phyloP scores from a whole-genome alignment of 2,329 filamentous ascomycete genomes.

The Pseudogymnoascus destructans region DNA sequence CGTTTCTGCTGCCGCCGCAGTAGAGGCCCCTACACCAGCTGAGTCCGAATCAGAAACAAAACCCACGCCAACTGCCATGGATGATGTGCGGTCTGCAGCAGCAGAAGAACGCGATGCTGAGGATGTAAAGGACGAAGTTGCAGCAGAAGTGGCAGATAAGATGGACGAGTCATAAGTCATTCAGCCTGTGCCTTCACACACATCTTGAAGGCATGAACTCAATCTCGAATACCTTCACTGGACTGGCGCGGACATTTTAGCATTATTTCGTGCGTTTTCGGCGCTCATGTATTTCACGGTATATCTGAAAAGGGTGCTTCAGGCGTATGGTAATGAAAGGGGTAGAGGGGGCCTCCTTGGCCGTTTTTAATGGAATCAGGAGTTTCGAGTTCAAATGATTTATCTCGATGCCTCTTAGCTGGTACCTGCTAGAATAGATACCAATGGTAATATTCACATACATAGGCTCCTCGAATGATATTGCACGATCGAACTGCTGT shows the following conservation, averaged over 20 bases:
- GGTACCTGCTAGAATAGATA: neutral
- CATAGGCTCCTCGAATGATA: neutral
- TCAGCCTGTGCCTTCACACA: neutral
- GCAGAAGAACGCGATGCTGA: conserved; percentile 19
- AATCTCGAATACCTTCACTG: neutral
- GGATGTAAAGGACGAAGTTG: conserved; percentile 25
- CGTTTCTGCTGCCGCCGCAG: conserved; percentile 9
- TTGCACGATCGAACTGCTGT: neutral
- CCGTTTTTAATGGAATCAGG: neutral
- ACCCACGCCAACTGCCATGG: conserved; percentile 23
- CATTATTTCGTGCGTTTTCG: conserved; percentile 6
- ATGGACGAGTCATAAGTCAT: conserved; percentile 22
- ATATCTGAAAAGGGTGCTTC: conserved; percentile 7
- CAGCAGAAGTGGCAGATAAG: conserved; percentile 21
- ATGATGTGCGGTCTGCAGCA: conserved; percentile 25
- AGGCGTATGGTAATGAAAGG: conserved; percentile 5
- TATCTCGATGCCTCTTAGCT: neutral
- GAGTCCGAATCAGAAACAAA: conserved; percentile 24
- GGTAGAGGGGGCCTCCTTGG: neutral
- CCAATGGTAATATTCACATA: neutral
- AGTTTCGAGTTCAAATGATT: conserved; percentile 7
- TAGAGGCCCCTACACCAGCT: conserved; percentile 17
- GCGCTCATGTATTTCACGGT: conserved; percentile 6
- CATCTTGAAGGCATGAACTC: neutral
- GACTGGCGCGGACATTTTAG: neutral